Evolutionary conservation across 2,329 filamentous ascomycete genomes (phyloP).

Genomic region (Thielaviopsis ethacetica): DNA sequence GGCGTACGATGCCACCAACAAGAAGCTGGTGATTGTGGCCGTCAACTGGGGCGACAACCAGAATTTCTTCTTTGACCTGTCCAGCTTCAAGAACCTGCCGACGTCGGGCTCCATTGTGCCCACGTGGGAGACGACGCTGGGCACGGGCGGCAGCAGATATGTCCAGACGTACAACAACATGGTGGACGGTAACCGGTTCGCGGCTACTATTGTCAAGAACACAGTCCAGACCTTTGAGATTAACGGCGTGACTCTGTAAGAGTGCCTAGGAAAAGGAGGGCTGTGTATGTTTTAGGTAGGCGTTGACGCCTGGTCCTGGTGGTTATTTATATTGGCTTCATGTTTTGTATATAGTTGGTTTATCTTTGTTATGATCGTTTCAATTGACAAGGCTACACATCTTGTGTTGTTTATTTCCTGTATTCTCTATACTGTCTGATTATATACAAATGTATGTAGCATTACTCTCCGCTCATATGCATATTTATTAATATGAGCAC

Average conservation of each 20-base stretch:
- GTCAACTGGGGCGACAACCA: conserved; percentile 22
- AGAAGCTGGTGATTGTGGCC: conserved; percentile 23
- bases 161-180: conserved; percentile 18
- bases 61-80: conserved; percentile 24
- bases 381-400: too few relatives aligned
- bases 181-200: conserved; percentile 21
- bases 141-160: conserved; percentile 21
- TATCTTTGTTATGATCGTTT: too few relatives aligned
- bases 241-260: conserved; percentile 15
- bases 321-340: too few relatives aligned
- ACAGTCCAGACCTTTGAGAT: conserved; percentile 25
- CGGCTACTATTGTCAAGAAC: conserved; percentile 20
- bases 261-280: neutral
- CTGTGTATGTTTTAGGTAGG: neutral
- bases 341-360: too few relatives aligned
- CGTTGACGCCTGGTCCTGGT: too few relatives aligned
- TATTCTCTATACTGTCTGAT: too few relatives aligned
- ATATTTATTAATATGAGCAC: too few relatives aligned
- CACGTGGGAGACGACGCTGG: conserved; percentile 21
- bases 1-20: conserved; percentile 21
- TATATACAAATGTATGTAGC: too few relatives aligned
- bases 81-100: conserved; percentile 18
- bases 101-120: conserved; percentile 19
- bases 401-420: too few relatives aligned
- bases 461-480: too few relatives aligned